A percentile compares a stretch with the other conserved stretches of the same genome.
phyloP scores from a whole-genome alignment of 345 rosid genomes.

The Salix suchowensis region DNA sequence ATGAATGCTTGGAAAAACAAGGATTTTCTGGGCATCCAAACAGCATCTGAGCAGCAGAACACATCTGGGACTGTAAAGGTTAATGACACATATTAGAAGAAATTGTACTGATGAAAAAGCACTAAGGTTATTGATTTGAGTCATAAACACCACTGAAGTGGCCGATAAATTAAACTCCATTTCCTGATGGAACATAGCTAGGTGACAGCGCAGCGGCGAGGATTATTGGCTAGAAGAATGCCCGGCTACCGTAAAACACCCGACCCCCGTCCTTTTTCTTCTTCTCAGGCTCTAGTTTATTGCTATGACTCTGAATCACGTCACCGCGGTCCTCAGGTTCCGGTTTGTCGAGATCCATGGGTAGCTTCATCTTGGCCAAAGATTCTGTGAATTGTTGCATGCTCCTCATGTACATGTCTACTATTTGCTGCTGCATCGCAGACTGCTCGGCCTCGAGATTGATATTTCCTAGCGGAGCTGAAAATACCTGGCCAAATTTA shows the following conservation, averaged over 20 bases:
- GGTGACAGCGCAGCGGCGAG: neutral
- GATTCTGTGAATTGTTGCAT: conserved; percentile 92
- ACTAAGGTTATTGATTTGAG: neutral
- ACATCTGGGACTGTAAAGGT: neutral
- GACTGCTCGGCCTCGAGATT: conserved; percentile 63
- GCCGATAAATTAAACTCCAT: conserved; percentile 6
- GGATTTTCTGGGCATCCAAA: neutral
- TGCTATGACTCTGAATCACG: conserved; percentile 37
- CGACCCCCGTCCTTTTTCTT: conserved; percentile 82
- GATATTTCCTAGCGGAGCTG: conserved; percentile 42
- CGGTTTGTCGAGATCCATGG: conserved; percentile 63
- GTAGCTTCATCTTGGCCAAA: conserved; percentile 87
- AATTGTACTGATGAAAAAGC: neutral
- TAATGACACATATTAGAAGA: neutral
- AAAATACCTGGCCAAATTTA: conserved; percentile 29
- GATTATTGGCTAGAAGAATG: conserved; percentile 58
- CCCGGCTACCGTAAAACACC: conserved; percentile 92
- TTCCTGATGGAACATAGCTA: conserved; percentile 1
- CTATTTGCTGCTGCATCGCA: conserved; percentile 90
- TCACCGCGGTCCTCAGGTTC: conserved; percentile 28
- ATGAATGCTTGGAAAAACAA: too few relatives aligned
- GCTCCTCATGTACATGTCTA: conserved; percentile 96
- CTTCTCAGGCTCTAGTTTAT: conserved; percentile 40
- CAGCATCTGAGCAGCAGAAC: neutral
- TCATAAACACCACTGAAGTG: neutral